Conservation (phyloP, 2,329 filamentous ascomycete species). For the Aspergillus pseudoviridinutans region DNA sequence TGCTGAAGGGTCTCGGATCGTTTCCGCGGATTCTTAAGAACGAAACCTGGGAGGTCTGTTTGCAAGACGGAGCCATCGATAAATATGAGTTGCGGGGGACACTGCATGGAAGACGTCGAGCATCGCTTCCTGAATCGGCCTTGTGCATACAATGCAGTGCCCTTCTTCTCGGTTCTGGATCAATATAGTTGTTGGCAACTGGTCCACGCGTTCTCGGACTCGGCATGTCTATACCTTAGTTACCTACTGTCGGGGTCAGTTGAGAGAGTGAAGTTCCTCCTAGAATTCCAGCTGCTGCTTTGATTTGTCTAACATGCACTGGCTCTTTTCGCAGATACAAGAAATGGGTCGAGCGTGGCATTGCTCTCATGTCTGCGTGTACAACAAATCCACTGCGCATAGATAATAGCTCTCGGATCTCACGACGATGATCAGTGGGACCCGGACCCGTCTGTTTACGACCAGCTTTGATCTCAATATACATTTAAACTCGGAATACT, state of each 20-base stretch:
- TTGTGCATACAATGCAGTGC: neutral
- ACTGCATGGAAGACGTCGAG: neutral
- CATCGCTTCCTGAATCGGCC: neutral
- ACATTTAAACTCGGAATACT: constrained; percentile 4
- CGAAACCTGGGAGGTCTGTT: neutral
- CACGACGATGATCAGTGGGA: constrained; percentile 8
- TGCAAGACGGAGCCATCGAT: neutral
- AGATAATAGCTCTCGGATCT: constrained; percentile 6
- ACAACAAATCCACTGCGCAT: constrained; percentile 1
- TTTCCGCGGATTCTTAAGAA: neutral
- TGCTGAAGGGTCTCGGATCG: neutral
- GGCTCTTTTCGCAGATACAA: neutral
- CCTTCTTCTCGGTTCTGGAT: neutral
- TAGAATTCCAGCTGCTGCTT: neutral
- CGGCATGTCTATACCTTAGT: neutral
- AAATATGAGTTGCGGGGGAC: neutral
- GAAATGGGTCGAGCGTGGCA: constrained; percentile 5
- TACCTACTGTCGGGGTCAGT: neutral
- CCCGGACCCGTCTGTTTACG: neutral
- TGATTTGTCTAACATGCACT: neutral
- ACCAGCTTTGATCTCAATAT: constrained; percentile 6
- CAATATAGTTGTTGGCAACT: neutral
- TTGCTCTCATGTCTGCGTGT: constrained; percentile 2
- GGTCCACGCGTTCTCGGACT: neutral
- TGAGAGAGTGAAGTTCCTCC: neutral